phyloP scores from a whole-genome alignment of 2,329 filamentous ascomycete genomes.

The Pyrenochaeta sp. region DNA sequence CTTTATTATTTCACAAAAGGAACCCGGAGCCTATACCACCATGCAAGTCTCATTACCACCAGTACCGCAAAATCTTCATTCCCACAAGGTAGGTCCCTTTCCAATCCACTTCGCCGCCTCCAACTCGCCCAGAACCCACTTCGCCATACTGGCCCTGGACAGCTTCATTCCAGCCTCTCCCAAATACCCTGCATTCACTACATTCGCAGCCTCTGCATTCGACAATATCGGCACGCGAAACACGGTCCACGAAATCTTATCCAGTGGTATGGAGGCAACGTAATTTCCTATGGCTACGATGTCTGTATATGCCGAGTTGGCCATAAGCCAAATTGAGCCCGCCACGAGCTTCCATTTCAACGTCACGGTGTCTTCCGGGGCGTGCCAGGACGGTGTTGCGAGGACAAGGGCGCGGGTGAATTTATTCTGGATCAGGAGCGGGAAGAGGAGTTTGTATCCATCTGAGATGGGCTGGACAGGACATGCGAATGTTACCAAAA shows the following conservation, averaged over 20 bases:
- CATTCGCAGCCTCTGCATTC: neutral
- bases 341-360: neutral
- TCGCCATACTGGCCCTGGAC: slow-evolving; percentile 1
- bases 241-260: neutral
- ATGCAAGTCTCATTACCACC: too few relatives aligned
- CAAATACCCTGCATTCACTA: neutral
- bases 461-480: slow-evolving; percentile 2
- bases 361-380: slow-evolving; percentile 1
- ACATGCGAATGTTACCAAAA: too few relatives aligned
- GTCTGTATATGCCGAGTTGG: neutral
- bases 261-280: neutral
- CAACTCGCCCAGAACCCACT: slow-evolving; percentile 10
- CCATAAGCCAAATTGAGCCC: neutral
- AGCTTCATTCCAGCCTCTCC: neutral
- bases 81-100: neutral
- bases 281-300: neutral
- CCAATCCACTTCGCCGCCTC: slow-evolving; percentile 10
- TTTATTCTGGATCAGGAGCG: slow-evolving; percentile 4
- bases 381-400: slow-evolving; percentile 3
- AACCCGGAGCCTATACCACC: too few relatives aligned
- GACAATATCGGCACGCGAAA: neutral
- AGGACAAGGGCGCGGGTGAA: slow-evolving; percentile 7
- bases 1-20: too few relatives aligned
- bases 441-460: slow-evolving; percentile 8
- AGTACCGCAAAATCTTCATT: neutral